Evolutionary conservation across 192 early-diverging fungal species (phyloP).

Genomic region (Dissophora ornata): DNA sequence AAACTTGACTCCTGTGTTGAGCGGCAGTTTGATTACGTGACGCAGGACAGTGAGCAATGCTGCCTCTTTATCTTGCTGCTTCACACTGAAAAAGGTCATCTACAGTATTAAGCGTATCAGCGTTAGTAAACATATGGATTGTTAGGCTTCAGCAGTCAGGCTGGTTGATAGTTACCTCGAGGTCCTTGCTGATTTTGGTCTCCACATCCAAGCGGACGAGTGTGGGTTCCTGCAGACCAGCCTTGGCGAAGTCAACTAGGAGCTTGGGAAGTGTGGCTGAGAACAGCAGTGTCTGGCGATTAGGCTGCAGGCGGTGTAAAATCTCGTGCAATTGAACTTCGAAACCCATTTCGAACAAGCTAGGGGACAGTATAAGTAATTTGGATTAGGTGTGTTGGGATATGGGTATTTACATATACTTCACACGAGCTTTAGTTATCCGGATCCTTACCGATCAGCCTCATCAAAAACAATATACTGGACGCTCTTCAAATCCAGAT

Average conservation of each 20-base stretch:
- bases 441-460: constrained; percentile 82
- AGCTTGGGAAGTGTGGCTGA: constrained; percentile 95
- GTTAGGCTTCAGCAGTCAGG: no score
- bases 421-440: not conserved
- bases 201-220: constrained; percentile 95
- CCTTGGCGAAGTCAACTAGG: constrained; percentile 97
- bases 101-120: constrained; percentile 17
- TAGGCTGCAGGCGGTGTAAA: constrained; percentile 81
- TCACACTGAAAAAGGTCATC: constrained; percentile 91
- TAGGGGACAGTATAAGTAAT: no score
- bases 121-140: not conserved
- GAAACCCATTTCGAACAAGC: constrained; percentile 97
- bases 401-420: not conserved
- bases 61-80: constrained; percentile 90
- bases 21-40: constrained; percentile 77
- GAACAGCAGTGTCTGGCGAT: constrained; percentile 93
- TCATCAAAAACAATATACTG: constrained; percentile 99
- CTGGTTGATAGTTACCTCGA: constrained; percentile 68
- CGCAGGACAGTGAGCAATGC: constrained; percentile 87
- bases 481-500: constrained; percentile 85
- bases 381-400: no score
- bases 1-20: constrained; percentile 59
- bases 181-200: constrained; percentile 92
- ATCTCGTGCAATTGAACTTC: constrained; percentile 95
- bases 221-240: constrained; percentile 92